phyloP scores from a whole-genome alignment of 495 filamentous ascomycete genomes.

The Melanomma pulvis-pyrius region DNA sequence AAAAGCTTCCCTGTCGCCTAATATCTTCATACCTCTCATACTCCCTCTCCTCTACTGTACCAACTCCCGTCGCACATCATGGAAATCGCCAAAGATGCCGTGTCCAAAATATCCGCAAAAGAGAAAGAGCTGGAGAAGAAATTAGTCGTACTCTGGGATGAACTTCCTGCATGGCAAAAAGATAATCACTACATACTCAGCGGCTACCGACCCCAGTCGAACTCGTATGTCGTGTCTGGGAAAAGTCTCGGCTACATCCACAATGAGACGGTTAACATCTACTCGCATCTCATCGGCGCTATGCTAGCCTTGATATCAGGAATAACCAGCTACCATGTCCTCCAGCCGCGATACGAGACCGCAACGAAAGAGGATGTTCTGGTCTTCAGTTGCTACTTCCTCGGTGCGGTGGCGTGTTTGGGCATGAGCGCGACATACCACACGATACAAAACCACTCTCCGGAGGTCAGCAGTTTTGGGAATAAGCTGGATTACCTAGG shows the following conservation, averaged over 20 bases:
- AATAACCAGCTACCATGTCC: constrained; percentile 50
- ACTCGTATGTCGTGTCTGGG: constrained; percentile 65
- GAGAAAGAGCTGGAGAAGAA: constrained; percentile 37
- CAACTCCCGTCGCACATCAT: constrained; percentile 17
- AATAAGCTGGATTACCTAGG: constrained; percentile 88
- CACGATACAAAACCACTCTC: constrained; percentile 69
- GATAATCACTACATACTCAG: constrained; percentile 77
- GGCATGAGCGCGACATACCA: constrained; percentile 86
- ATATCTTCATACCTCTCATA: background rate
- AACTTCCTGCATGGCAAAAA: constrained; percentile 69
- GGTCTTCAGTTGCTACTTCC: constrained; percentile 79
- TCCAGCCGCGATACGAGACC: constrained; percentile 68
- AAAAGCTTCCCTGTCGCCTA: background rate
- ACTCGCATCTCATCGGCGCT: constrained; percentile 76
- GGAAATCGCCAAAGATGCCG: constrained; percentile 35
- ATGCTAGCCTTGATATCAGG: constrained; percentile 51
- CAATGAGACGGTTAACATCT: constrained; percentile 96
- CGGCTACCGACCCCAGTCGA: constrained; percentile 71
- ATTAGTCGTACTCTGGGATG: constrained; percentile 60
- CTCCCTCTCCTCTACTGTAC: background rate
- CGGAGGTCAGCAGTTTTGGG: constrained; percentile 58
- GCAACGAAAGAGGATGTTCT: constrained; percentile 67
- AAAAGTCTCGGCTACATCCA: constrained; percentile 74
- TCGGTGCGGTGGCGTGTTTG: constrained; percentile 72
- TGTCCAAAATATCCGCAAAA: constrained; percentile 9